A percentile compares a stretch with the other conserved stretches of the same genome.
Conservation (phyloP, 176 grass and related monocot genomes). For the Oryza officinalis region DNA sequence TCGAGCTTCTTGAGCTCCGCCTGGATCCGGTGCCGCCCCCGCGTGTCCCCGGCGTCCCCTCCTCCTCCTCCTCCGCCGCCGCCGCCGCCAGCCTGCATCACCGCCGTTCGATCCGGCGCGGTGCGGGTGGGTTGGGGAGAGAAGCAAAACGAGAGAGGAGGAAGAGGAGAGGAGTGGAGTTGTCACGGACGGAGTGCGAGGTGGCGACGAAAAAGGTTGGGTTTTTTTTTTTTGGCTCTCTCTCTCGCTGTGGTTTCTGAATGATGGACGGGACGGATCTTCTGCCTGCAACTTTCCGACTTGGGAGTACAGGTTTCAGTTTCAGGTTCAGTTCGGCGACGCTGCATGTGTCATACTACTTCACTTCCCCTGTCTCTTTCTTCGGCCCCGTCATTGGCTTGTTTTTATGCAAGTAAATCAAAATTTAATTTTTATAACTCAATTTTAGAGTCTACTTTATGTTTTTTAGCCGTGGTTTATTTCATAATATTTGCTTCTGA, state of each 20-base stretch:
- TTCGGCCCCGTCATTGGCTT: too few relatives aligned
- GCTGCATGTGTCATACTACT: too few relatives aligned
- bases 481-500: too few relatives aligned
- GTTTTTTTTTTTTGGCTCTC: background rate
- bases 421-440: too few relatives aligned
- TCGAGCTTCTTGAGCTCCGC: slow-evolving; percentile 74
- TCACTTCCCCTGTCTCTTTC: too few relatives aligned
- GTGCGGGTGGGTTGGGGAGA: slow-evolving; percentile 24
- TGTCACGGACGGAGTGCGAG: background rate
- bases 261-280: background rate
- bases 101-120: background rate
- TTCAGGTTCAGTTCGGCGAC: background rate
- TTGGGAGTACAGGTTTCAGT: background rate
- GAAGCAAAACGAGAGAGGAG: background rate
- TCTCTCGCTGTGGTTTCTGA: background rate
- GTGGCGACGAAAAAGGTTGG: slow-evolving; percentile 14
- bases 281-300: background rate
- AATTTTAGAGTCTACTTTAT: too few relatives aligned
- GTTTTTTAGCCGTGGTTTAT: too few relatives aligned
- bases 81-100: slow-evolving; percentile 44
- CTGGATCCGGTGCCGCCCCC: slow-evolving; percentile 66
- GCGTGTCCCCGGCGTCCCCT: slow-evolving; percentile 34
- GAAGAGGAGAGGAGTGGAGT: background rate
- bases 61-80: background rate
- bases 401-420: too few relatives aligned